Evolutionary conservation across 495 filamentous ascomycete genomes (phyloP).

Genomic region (Annulohypoxylon moriforme): DNA sequence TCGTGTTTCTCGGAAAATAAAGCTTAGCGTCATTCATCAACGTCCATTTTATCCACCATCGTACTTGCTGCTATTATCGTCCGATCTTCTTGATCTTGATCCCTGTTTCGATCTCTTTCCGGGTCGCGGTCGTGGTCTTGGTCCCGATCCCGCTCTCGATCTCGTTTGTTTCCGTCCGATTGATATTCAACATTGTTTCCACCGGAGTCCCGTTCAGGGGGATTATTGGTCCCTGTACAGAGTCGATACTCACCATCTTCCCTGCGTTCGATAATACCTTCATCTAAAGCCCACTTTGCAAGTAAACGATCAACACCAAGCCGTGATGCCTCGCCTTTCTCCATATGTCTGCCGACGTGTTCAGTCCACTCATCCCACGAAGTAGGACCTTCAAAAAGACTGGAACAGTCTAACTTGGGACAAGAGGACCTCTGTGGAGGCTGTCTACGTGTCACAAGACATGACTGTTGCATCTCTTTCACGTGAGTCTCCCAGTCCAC

Average conservation of each 20-base stretch:
- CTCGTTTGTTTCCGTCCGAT: constrained; percentile 40
- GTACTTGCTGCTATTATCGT: constrained; percentile 48
- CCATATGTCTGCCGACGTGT: constrained; percentile 91
- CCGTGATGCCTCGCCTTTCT: constrained; percentile 66
- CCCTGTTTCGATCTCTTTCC: constrained; percentile 18
- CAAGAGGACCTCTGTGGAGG: constrained; percentile 77
- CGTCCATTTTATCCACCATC: constrained; percentile 51
- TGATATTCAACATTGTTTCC: constrained; percentile 43
- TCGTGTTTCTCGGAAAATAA: constrained; percentile 3
- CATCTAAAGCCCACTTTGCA: constrained; percentile 66
- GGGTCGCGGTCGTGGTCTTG: not conserved
- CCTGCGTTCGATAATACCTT: constrained; percentile 67
- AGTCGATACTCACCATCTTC: constrained; percentile 63
- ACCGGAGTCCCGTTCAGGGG: constrained; percentile 46
- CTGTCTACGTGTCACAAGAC: constrained; percentile 72
- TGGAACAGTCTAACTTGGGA: constrained; percentile 72
- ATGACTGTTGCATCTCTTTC: constrained; percentile 72
- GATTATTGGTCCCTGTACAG: constrained; percentile 48
- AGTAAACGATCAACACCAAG: constrained; percentile 64
- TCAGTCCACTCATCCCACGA: constrained; percentile 93
- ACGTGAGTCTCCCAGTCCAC: constrained; percentile 66
- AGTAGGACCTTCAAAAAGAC: constrained; percentile 72
- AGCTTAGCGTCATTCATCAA: constrained; percentile 43
- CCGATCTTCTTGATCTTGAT: constrained; percentile 41
- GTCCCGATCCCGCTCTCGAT: constrained; percentile 19